A percentile compares a stretch with the other conserved stretches of the same genome.
These are phyloP conservation scores for Closterium sp. DNA, from an alignment of 139 green algal species.

Conservation along the genomic window DNA sequence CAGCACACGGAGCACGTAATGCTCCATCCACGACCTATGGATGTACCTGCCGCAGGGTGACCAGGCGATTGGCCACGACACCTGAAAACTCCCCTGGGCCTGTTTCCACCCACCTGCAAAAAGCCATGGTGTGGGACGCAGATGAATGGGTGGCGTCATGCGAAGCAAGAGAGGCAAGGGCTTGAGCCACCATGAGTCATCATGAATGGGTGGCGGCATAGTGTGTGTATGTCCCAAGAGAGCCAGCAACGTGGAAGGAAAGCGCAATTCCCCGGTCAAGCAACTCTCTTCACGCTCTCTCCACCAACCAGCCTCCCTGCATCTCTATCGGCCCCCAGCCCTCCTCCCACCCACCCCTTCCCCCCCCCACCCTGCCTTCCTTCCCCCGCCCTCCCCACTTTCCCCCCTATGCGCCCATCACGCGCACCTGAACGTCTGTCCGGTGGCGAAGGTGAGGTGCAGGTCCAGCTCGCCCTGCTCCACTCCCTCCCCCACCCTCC, in stretches of 20 bases:
- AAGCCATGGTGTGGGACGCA: neutral
- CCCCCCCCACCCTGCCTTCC: neutral
- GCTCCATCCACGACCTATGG: too few species aligned
- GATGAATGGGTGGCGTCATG: neutral
- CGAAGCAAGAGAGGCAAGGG: neutral
- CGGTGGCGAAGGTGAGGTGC: neutral
- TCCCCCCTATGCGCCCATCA: neutral
- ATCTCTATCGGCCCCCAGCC: neutral
- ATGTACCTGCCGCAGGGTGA: conserved; percentile 13
- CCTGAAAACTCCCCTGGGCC: neutral
- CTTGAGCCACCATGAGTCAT: too few species aligned
- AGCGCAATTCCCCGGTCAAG: too few species aligned
- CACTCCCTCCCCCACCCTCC: too few species aligned
- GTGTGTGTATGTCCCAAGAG: too few species aligned
- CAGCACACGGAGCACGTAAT: too few species aligned
- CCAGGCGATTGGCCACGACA: neutral
- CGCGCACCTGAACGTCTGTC: conserved; percentile 5
- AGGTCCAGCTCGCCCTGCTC: neutral
- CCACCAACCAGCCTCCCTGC: neutral
- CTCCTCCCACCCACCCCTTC: neutral
- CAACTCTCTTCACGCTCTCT: too few species aligned
- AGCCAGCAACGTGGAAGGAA: too few species aligned
- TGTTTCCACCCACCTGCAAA: neutral
- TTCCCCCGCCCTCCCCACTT: neutral
- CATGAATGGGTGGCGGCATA: neutral